Conservation (phyloP, 2,329 filamentous ascomycete genomes). For the Paracamarosporium sp. region DNA sequence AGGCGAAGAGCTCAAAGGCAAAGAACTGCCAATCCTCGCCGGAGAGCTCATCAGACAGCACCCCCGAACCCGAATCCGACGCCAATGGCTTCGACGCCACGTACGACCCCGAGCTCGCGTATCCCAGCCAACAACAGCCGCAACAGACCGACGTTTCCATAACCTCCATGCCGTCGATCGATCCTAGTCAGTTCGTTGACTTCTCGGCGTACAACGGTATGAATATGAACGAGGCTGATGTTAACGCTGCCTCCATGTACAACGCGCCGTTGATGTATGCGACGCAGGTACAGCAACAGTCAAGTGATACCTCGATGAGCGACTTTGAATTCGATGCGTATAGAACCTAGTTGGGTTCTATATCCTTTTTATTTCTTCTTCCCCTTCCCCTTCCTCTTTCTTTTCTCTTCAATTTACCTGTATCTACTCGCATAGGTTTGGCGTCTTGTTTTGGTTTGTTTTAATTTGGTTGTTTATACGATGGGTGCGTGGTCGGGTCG, state of each 20-base stretch:
- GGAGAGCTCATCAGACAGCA: conserved; percentile 30
- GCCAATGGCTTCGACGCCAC: conserved; percentile 10
- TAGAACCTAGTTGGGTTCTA: conserved; percentile 15
- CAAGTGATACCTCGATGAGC: conserved; percentile 15
- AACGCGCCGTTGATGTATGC: conserved; percentile 24
- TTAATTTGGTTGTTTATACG: neutral
- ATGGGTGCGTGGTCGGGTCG: neutral
- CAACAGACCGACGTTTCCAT: conserved; percentile 14
- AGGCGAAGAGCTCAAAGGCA: neutral
- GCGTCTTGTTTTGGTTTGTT: neutral
- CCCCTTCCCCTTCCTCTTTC: no score
- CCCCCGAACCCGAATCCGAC: conserved; percentile 7
- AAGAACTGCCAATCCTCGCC: conserved; percentile 18
- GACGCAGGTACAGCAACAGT: conserved; percentile 11
- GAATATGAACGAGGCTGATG: conserved; percentile 25
- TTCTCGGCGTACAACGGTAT: conserved; percentile 22
- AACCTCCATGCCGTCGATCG: conserved; percentile 14
- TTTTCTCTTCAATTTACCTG: neutral
- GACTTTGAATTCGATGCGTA: conserved; percentile 40
- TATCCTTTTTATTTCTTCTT: neutral
- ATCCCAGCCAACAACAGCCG: neutral
- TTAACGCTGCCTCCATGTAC: conserved; percentile 20
- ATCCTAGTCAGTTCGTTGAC: conserved; percentile 25
- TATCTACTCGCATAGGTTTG: neutral
- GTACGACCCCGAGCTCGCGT: conserved; percentile 10